Base-by-base conservation (phyloP, 2,329 filamentous ascomycete genomes). In the Alternaria atra region DNA sequence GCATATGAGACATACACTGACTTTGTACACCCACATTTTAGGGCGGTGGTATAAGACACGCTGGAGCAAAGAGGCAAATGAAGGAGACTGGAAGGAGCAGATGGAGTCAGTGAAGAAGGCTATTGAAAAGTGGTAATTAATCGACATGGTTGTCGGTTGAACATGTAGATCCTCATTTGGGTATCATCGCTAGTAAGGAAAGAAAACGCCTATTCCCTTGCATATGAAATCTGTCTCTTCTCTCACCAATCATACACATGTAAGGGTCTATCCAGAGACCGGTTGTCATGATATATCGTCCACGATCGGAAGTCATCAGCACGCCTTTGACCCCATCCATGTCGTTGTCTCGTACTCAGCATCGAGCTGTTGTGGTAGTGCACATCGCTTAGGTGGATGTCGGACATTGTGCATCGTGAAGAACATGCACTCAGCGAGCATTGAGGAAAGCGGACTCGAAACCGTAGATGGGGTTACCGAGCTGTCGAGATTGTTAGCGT, bases 401-500 rank as follows among this genome's bases (percentile, higher is more conserved):
- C 43, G n/a, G 5, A 7, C 27, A 32, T 13, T n/a, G n/a, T 47
- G 12, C 15, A 6, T 13, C 29, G 17, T 27, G 15, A 17, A 34
- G 17, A 17, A 32, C 17, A 15, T 15, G 34, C 42, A 8, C 43
- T 56, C 23, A 62, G 4, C 61, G 55, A 15, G 40, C 37, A 2
- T 50, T 52, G 2, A 47, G 17, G 29, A 71, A 72, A 1, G 56
- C 25, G 5, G 66, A 65, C 34, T 72, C 69, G 23, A 72, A 75
- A 2, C 73, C 73, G 44, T 76, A 76, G 2, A 74, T 42, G 0
- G 71, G 62, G 1, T 25, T 50, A 1, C 73, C 73, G 15, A 65
- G 65, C 73, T 73, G 43, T 6, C 9, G 51, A 1, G 13, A 32
- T 20, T n/a, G 44, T 63, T 48, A 60, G 63, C 29, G 48, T 42